Conservation (phyloP, 148 eudicot genomes). For the Chenopodium berlandieri region DNA sequence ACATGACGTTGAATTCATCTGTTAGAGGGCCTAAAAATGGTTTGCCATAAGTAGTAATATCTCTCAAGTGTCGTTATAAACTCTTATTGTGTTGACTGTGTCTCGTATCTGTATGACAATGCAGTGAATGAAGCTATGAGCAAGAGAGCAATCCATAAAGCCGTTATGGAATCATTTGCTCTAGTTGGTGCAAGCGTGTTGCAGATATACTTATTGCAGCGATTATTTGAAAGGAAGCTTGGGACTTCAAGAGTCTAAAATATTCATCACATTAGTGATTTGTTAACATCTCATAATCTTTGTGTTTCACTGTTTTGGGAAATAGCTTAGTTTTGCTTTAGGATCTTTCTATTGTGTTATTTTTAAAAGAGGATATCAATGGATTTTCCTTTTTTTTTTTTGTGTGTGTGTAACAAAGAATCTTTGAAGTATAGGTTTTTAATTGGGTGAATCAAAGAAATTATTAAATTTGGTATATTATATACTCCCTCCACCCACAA, state of each 20-base stretch:
- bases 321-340: conserved; percentile 10
- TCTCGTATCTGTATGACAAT: conserved; percentile 4
- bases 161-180: conserved; percentile 67
- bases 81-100: neutral
- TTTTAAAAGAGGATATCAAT: neutral
- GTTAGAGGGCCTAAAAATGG: neutral
- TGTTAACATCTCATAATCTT: conserved; percentile 4
- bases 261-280: neutral
- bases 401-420: neutral
- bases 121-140: conserved; percentile 91
- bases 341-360: conserved; percentile 1
- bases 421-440: too few species aligned
- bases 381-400: neutral
- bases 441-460: too few species aligned
- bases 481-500: too few species aligned
- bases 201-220: conserved; percentile 75
- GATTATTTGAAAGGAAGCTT: conserved; percentile 74
- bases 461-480: too few species aligned
- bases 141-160: conserved; percentile 76
- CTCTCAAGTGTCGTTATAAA: neutral
- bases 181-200: conserved; percentile 67
- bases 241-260: conserved; percentile 57
- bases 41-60: neutral
- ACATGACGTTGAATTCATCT: neutral
- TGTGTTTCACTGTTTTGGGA: neutral